These are phyloP conservation scores for Sanghuangporus weigelae DNA, from an alignment of 1,284 basidiomycete genomes.

Conservation along the genomic window DNA sequence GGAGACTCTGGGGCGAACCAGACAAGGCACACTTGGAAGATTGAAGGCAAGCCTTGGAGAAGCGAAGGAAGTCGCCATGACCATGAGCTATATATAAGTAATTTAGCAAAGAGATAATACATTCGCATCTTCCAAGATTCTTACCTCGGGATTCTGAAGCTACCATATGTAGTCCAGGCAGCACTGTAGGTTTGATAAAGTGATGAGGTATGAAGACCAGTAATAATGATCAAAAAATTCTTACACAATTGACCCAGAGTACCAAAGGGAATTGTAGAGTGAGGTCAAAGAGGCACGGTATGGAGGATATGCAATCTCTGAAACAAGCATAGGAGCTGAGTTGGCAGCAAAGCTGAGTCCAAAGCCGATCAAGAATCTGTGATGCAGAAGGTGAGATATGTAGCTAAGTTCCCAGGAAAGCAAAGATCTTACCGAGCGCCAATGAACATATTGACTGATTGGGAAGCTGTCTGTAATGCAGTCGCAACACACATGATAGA, in stretches of 20 bases:
- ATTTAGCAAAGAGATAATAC: not conserved
- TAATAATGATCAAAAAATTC: constrained; percentile 21
- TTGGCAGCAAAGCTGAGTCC: constrained; percentile 46
- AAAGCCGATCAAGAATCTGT: constrained; percentile 49
- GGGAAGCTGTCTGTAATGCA: constrained; percentile 27
- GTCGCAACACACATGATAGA: constrained; percentile 25
- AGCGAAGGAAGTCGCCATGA: constrained; percentile 59
- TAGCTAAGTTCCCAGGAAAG: not conserved
- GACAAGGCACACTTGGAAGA: constrained; percentile 48
- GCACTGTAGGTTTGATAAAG: constrained; percentile 32
- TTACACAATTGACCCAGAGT: constrained; percentile 30
- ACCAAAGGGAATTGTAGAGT: constrained; percentile 54
- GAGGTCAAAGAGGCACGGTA: constrained; percentile 49
- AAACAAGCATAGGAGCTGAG: constrained; percentile 47
- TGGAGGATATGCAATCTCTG: constrained; percentile 51
- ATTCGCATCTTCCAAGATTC: not conserved
- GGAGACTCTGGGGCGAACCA: constrained; percentile 58
- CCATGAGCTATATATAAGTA: constrained; percentile 58
- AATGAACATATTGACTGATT: constrained; percentile 29
- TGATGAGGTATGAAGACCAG: not conserved
- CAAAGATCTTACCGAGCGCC: constrained; percentile 30
- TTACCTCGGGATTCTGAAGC: constrained; percentile 41
- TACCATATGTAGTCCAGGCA: constrained; percentile 55
- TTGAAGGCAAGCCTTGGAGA: constrained; percentile 53
- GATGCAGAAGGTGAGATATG: not conserved